Conservation (phyloP, 495 filamentous ascomycete species). For the Beverwykella pulmonaria region DNA sequence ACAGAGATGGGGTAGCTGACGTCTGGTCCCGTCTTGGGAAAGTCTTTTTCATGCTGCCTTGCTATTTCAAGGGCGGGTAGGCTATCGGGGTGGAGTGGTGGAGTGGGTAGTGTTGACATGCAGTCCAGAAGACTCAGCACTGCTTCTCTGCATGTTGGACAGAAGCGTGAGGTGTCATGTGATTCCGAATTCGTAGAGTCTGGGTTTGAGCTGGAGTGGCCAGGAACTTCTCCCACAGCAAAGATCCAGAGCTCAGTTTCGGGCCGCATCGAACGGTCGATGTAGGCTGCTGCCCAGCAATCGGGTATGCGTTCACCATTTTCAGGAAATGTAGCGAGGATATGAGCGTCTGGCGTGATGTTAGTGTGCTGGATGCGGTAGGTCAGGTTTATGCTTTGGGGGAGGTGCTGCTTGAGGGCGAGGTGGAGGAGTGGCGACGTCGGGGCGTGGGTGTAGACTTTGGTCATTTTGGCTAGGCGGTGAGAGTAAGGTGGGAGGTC, state of each 20-base stretch:
- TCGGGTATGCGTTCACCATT: slow-evolving; percentile 14
- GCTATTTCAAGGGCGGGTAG: slow-evolving; percentile 5
- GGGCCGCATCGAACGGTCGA: slow-evolving; percentile 44
- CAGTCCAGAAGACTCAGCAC: slow-evolving; percentile 14
- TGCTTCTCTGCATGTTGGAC: slow-evolving; percentile 6
- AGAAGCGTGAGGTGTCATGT: slow-evolving; percentile 6
- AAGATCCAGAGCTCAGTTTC: slow-evolving; percentile 46
- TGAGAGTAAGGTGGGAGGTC: too few relatives aligned
- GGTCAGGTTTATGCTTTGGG: slow-evolving; percentile 39
- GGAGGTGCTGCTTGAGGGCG: slow-evolving; percentile 39
- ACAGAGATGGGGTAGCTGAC: slow-evolving; percentile 11
- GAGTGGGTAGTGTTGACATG: slow-evolving; percentile 18
- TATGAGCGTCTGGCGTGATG: slow-evolving; percentile 30
- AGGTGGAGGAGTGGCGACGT: slow-evolving; percentile 21
- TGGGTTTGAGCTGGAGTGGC: neutral
- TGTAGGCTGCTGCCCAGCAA: slow-evolving; percentile 42
- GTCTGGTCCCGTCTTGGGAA: slow-evolving; percentile 21
- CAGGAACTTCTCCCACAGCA: slow-evolving; percentile 36
- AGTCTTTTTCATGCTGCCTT: slow-evolving; percentile 21
- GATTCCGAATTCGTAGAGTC: too few relatives aligned
- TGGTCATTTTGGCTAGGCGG: neutral
- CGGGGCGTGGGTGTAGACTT: slow-evolving; percentile 22
- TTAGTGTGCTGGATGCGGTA: slow-evolving; percentile 41
- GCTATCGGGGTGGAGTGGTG: slow-evolving; percentile 13
- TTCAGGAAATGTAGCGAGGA: slow-evolving; percentile 36